A percentile compares a stretch with the other conserved stretches of the same genome.
These are phyloP conservation scores for Cercospora sp. DNA, from an alignment of 2,329 filamentous ascomycete genomes.

Conservation along the genomic window DNA sequence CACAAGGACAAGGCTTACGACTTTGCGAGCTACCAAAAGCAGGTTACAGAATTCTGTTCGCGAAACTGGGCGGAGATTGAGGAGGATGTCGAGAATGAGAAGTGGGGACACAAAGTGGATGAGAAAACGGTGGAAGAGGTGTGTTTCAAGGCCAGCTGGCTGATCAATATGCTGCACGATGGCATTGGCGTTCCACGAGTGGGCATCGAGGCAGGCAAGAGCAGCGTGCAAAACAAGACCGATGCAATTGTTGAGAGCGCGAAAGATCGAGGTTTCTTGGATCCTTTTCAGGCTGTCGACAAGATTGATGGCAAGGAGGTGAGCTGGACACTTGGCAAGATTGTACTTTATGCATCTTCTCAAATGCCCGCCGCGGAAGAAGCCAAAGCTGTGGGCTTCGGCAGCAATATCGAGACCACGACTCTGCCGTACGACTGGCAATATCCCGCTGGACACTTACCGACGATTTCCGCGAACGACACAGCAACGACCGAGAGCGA, in stretches of 20 bases:
- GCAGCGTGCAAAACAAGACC: constrained; percentile 66
- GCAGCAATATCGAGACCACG: constrained; percentile 66
- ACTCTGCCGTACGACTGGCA: constrained; percentile 68
- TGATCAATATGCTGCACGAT: constrained; percentile 94
- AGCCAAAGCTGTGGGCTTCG: constrained; percentile 82
- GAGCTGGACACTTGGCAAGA: constrained; percentile 96
- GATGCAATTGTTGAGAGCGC: constrained; percentile 67
- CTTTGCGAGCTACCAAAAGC: constrained; percentile 81
- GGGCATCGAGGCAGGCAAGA: constrained; percentile 63
- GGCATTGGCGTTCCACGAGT: constrained; percentile 90
- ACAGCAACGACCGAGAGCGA: constrained; percentile 49
- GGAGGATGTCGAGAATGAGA: constrained; percentile 61
- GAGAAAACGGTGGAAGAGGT: constrained; percentile 76
- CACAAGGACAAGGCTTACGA: constrained; percentile 82
- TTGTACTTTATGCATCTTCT: constrained; percentile 90
- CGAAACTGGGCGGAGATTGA: constrained; percentile 79
- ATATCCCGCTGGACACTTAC: constrained; percentile 60
- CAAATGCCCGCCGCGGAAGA: constrained; percentile 70
- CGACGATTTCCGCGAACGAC: constrained; percentile 43
- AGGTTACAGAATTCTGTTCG: constrained; percentile 81
- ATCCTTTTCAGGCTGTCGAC: constrained; percentile 89
- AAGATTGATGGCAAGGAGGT: constrained; percentile 90
- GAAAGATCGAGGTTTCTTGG: constrained; percentile 70
- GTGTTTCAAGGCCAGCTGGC: constrained; percentile 97
- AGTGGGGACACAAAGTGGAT: constrained; percentile 75